These are phyloP conservation scores for Solanum corneliomulleri DNA, from an alignment of 257 asterid genomes.

Conservation along the genomic window DNA sequence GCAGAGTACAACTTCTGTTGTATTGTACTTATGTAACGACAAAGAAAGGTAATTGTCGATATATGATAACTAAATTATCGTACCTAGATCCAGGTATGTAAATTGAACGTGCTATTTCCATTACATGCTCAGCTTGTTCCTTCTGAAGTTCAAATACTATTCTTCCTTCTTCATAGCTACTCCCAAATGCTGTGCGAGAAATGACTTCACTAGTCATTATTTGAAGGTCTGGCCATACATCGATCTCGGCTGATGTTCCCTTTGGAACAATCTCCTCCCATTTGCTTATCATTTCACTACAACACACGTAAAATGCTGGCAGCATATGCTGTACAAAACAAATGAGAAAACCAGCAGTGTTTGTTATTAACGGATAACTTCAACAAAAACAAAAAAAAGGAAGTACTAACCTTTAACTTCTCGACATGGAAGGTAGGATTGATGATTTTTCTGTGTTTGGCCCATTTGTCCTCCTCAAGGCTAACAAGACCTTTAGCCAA, in stretches of 20 bases:
- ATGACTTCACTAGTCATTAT: conserved; percentile 19
- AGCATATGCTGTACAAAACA: conserved; percentile 21
- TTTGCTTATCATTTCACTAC: conserved; percentile 21
- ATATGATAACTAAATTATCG: not conserved
- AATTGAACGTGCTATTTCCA: not conserved
- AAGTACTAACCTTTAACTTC: not conserved
- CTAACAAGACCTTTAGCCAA: conserved; percentile 20
- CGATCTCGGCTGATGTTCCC: conserved; percentile 12
- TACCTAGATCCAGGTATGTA: conserved; percentile 41
- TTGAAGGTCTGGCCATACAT: conserved; percentile 36
- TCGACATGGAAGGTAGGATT: not conserved
- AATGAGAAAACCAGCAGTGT: not conserved
- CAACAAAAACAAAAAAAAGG: too few relatives aligned
- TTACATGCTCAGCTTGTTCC: conserved; percentile 23
- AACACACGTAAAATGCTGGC: conserved; percentile 25
- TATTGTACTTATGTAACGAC: not conserved
- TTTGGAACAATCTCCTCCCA: conserved; percentile 18
- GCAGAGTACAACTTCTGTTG: not conserved
- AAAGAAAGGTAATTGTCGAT: not conserved
- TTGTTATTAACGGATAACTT: not conserved
- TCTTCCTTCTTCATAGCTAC: conserved; percentile 40
- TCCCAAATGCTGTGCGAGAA: conserved; percentile 42
- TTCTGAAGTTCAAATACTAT: conserved; percentile 28
- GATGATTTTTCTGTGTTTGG: conserved; percentile 45
- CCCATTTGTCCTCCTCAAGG: conserved; percentile 46